Percentiles rank a stretch among this genome's conserved stretches.
phyloP scores from a whole-genome alignment of 2,329 filamentous ascomycete genomes.

The Amylocarpus encephaloides region DNA sequence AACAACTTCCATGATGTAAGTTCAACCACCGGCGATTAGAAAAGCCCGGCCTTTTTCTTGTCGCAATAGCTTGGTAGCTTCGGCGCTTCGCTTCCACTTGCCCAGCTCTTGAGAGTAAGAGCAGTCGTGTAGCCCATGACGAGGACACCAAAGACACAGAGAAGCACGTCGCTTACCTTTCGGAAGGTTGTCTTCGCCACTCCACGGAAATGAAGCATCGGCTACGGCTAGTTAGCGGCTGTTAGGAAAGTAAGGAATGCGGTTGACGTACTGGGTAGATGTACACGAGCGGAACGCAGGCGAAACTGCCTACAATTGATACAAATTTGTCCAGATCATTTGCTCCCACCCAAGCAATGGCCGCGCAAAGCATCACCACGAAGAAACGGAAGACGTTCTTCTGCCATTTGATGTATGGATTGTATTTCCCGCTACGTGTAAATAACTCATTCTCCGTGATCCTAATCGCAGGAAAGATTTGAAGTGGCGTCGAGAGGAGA shows the following conservation, averaged over 20 bases:
- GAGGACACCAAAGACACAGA: constrained; percentile 75
- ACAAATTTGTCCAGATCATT: constrained; percentile 97
- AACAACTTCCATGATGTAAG: too few relatives aligned
- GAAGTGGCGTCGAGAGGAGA: constrained; percentile 85
- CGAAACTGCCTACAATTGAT: constrained; percentile 91
- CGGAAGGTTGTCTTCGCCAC: constrained; percentile 65
- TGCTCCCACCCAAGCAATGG: constrained; percentile 87
- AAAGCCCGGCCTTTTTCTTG: constrained; percentile 15
- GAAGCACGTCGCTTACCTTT: constrained; percentile 63
- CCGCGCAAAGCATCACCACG: constrained; percentile 77
- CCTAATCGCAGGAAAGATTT: constrained; percentile 95
- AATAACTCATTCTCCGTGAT: constrained; percentile 95
- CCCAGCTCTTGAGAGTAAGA: constrained; percentile 84
- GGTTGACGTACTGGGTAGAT: constrained; percentile 83
- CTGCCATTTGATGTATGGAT: constrained; percentile 98
- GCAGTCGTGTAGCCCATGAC: constrained; percentile 91
- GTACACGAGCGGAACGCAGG: constrained; percentile 93
- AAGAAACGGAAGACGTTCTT: constrained; percentile 97
- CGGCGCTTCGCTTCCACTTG: constrained; percentile 44
- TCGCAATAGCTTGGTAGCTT: constrained; percentile 61
- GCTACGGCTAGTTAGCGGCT: constrained; percentile 44
- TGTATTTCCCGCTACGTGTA: constrained; percentile 92
- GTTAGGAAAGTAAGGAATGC: not conserved
- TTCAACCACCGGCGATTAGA: not conserved
- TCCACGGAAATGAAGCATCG: constrained; percentile 79